Base-by-base conservation (phyloP, 2,329 filamentous ascomycete species). In the Lachnellula subtilissima region DNA sequence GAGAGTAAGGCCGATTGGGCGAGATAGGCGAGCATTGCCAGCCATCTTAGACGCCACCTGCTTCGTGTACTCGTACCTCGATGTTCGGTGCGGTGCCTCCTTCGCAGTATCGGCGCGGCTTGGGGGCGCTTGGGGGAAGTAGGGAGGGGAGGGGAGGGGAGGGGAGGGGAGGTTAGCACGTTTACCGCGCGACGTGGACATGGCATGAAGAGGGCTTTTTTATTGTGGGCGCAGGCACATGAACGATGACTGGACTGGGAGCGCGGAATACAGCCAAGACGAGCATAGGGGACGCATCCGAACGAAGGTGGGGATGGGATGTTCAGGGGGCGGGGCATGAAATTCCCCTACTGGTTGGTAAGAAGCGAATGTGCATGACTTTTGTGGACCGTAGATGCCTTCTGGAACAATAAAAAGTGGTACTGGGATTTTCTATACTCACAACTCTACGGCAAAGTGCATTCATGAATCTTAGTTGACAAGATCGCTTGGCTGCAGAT, bases 1-100 rank as follows among this genome's bases (percentile, higher is more conserved):
- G 47, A 25, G 45, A 47, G 32, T 50, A 36, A 12, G 28, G 35
- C 55, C 55, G 57, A 62, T 64, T 62, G 62, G 60, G 25, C 39
- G 52, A 42, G 39, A 35, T 37, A 57, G 52, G 53, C 54, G 53
- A 60, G 56, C 56, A 39, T 32, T 50, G 50, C 42, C 50, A 56
- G 57, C 53, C 50, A 54, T 54, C 15, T 15, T 35, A 25, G 32
- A 32, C 53, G 57, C 54, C 57, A 52, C 57, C 19, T 42, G 19
- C 15, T 48, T 25, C 5, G 14, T 57, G 12, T 48, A 37, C 46
- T 43, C 22, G 6, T 22, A 50, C 32, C 14, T 35, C n/a, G 36
- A 36, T 35, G 28, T 28, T 28, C 8, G 28, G 28, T 28, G 28
- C 28, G 28, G 8, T 28, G 28, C 9, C 8, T 25, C 25, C 5